phyloP scores from a whole-genome alignment of 139 green algal species.

The Chlorella ohadii region DNA sequence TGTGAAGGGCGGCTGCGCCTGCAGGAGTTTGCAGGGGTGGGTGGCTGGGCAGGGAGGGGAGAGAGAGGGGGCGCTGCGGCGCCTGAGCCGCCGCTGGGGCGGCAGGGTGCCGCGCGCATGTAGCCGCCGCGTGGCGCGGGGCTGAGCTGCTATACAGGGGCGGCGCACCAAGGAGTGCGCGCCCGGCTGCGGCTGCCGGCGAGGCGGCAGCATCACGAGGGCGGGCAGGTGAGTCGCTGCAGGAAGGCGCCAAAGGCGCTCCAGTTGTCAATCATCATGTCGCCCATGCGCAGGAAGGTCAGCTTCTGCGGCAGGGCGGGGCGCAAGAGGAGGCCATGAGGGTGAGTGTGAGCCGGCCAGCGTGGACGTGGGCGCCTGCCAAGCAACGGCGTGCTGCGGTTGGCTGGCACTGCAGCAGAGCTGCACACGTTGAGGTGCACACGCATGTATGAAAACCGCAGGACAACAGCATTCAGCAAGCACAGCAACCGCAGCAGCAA shows the following conservation, averaged over 20 bases:
- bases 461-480: too few relatives aligned
- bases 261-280: conserved; percentile 78
- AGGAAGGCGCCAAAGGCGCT: conserved; percentile 61
- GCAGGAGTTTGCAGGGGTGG: too few relatives aligned
- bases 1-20: neutral
- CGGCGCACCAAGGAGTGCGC: too few relatives aligned
- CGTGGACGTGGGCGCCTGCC: neutral
- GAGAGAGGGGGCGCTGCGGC: neutral
- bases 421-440: too few relatives aligned
- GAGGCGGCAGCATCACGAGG: neutral
- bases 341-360: neutral
- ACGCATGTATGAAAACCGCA: too few relatives aligned
- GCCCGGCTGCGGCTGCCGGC: neutral
- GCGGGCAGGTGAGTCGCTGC: conserved; percentile 49
- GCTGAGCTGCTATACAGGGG: neutral
- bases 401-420: too few relatives aligned
- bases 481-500: too few relatives aligned
- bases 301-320: conserved; percentile 60
- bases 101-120: neutral
- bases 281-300: conserved; percentile 95
- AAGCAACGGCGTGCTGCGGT: too few relatives aligned
- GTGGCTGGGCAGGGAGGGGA: too few relatives aligned
- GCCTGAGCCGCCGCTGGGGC: neutral
- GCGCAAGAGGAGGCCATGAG: neutral
- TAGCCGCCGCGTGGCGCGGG: neutral